Evolutionary conservation across 2,329 filamentous ascomycete species (phyloP), one percentile per base, ranked within the genome.

Genomic region (Furcasterigmium furcatum): DNA sequence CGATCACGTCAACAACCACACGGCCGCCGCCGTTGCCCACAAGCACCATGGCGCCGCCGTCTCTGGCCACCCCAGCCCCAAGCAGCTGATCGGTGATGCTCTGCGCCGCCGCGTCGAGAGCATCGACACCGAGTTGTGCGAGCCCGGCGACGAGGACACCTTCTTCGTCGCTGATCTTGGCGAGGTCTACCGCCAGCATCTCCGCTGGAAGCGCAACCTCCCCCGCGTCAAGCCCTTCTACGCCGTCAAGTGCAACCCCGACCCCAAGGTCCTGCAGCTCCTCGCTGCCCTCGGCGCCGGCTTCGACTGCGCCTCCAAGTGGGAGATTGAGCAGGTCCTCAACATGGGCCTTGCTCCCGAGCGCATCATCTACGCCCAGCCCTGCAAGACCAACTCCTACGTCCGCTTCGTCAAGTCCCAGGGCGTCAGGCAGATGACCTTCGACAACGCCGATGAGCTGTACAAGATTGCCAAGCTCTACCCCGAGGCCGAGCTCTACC

Each of bases 371-470:
- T 99, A 97, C 64, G 94, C 94, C 41, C 94, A 99, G 73, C 94
- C 94, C 46, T 97, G 94, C 87, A 99, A 99, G 84, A 99, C 94
- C 60, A 95, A 94, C 74, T 96, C 92, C 40, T 97, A 96, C 68
- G 79, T 99, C 52, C 90, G 91, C 62, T 95, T 91, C 62, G 94
- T 95, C 53, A 84, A 87, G 61, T 80, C 83, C 63, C 77, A 85
- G 55, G 87, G 87, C 56, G 94, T 99, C 64, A 92, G 88, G 73
- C 89, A 96, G 77, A 97, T 99, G 92, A 99, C 94, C 3, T 97
- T 99, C 64, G 94, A 99, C 79, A 99, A 99, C 59, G 83, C 87
- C 64, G 94, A 99, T 66, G 94, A 99, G 77, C 81, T 99, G 43
- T 90, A 92, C 81, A 99, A 99, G 80, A 92, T 95, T 67, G 94